These are phyloP conservation scores for Penicillium malachiteum DNA, from an alignment of 495 filamentous ascomycete species.

Conservation along the genomic window DNA sequence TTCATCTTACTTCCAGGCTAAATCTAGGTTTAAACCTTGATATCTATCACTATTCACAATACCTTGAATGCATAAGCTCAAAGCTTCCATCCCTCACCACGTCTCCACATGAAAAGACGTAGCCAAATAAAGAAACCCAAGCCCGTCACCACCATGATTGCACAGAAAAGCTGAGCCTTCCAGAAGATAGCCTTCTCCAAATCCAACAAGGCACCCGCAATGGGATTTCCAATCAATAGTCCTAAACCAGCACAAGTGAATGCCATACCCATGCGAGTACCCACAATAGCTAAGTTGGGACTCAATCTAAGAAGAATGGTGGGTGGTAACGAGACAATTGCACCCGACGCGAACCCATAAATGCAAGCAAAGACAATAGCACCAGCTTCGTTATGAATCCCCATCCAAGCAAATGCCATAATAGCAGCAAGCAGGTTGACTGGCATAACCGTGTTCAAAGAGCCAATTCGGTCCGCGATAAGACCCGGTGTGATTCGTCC, in stretches of 20 bases:
- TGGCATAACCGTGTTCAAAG: slow-evolving; percentile 3
- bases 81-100: too few species aligned
- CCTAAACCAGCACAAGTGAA: slow-evolving; percentile 25
- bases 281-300: slow-evolving; percentile 21
- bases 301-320: not conserved
- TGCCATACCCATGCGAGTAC: slow-evolving; percentile 35
- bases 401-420: slow-evolving; percentile 5
- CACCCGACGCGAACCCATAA: slow-evolving; percentile 64
- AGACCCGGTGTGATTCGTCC: slow-evolving; percentile 16
- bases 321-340: slow-evolving; percentile 50
- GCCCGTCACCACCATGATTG: not conserved
- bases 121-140: not conserved
- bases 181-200: not conserved
- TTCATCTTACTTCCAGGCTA: too few species aligned
- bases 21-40: too few species aligned
- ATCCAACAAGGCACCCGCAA: slow-evolving; percentile 23
- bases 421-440: not conserved
- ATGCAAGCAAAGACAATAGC: slow-evolving; percentile 57
- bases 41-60: too few species aligned
- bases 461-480: slow-evolving; percentile 6
- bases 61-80: too few species aligned
- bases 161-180: not conserved
- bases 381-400: slow-evolving; percentile 38
- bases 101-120: not conserved
- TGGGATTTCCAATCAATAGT: slow-evolving; percentile 33